Conservation (phyloP, 306 rosid species). For the Ochetophila trinervis region DNA sequence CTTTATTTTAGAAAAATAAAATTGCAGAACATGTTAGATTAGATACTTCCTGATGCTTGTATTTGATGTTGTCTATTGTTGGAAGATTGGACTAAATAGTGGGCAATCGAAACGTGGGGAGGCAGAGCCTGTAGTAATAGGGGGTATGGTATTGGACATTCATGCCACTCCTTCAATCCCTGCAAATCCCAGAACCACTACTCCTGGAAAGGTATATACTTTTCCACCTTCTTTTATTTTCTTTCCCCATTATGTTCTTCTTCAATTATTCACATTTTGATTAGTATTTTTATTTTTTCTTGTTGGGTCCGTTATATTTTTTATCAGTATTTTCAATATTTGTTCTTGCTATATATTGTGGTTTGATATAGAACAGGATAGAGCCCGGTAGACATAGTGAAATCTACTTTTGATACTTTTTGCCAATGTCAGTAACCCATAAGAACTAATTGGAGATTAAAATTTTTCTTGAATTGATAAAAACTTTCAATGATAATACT, state of each 20-base stretch:
- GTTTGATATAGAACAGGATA: not conserved
- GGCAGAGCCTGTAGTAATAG: slow-evolving; percentile 61
- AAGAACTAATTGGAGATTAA: slow-evolving; percentile 1
- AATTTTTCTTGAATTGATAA: not conserved
- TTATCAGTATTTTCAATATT: too few relatives aligned
- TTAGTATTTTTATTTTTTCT: not conserved
- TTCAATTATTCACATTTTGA: not conserved
- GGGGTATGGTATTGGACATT: slow-evolving; percentile 92
- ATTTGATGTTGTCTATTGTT: slow-evolving; percentile 2
- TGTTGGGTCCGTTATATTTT: not conserved
- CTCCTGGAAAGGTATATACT: slow-evolving; percentile 73
- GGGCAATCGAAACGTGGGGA: slow-evolving; percentile 29
- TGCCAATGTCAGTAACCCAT: not conserved
- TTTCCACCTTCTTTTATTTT: not conserved
- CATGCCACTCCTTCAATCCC: slow-evolving; percentile 41
- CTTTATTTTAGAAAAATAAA: not conserved
- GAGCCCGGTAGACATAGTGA: not conserved
- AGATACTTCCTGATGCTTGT: slow-evolving; percentile 2
- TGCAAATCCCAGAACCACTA: slow-evolving; percentile 41
- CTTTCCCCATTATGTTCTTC: not conserved
- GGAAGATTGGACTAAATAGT: slow-evolving; percentile 29
- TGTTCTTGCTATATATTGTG: not conserved
- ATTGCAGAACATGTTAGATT: too few relatives aligned
- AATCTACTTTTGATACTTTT: not conserved
- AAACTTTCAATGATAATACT: not conserved